These are phyloP conservation scores for Fusarium palustre DNA, from an alignment of 2,329 filamentous ascomycete genomes.

Conservation along the genomic window DNA sequence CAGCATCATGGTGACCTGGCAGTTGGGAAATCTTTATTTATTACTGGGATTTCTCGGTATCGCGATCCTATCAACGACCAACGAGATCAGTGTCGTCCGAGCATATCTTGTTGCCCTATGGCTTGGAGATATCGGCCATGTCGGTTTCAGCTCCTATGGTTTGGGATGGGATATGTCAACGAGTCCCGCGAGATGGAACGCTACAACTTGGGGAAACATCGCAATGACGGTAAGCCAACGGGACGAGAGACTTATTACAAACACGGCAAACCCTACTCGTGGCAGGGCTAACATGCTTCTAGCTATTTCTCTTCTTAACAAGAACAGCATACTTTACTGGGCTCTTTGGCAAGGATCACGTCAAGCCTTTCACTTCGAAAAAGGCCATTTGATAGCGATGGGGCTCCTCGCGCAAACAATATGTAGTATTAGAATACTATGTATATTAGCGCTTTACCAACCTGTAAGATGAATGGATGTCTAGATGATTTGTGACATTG, in stretches of 20 bases:
- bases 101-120: slow-evolving; percentile 75
- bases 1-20: slow-evolving; percentile 69
- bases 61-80: slow-evolving; percentile 72
- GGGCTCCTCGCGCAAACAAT: background rate
- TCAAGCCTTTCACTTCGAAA: slow-evolving; percentile 32
- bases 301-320: slow-evolving; percentile 67
- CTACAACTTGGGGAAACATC: slow-evolving; percentile 79
- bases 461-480: background rate
- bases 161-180: slow-evolving; percentile 67
- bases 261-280: background rate
- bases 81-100: slow-evolving; percentile 72
- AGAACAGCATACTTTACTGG: slow-evolving; percentile 70
- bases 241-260: background rate
- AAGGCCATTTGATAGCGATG: slow-evolving; percentile 43
- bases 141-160: slow-evolving; percentile 69
- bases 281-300: background rate
- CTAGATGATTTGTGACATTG: background rate
- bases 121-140: slow-evolving; percentile 75
- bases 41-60: slow-evolving; percentile 73
- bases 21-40: slow-evolving; percentile 77
- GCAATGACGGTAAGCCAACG: slow-evolving; percentile 67
- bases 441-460: background rate
- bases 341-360: slow-evolving; percentile 64
- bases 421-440: background rate
- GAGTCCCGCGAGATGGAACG: slow-evolving; percentile 72